A percentile compares a stretch with the other conserved stretches of the same genome.
These are phyloP conservation scores for Phytophthora rubi DNA, from an alignment of 352 stramenopile genomes.

Conservation along the genomic window DNA sequence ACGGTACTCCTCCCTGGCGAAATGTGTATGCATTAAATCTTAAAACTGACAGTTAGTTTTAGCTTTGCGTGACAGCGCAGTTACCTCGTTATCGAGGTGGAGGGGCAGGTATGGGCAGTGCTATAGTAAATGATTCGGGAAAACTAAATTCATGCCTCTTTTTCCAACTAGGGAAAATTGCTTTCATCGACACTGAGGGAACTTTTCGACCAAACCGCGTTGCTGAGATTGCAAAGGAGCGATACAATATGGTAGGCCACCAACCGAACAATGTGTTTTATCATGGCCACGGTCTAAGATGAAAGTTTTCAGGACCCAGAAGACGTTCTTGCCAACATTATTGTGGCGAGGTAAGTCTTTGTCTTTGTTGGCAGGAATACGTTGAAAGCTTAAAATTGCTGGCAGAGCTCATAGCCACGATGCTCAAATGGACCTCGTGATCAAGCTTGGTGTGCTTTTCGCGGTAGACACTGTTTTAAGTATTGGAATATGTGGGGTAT, in stretches of 20 bases:
- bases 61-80: conserved; percentile 86
- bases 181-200: conserved; percentile 92
- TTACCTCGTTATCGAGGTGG: conserved; percentile 85
- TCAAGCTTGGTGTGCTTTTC: conserved; percentile 73
- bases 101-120: conserved; percentile 59
- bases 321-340: conserved; percentile 95
- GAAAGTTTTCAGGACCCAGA: conserved; percentile 54
- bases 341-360: conserved; percentile 76
- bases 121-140: neutral
- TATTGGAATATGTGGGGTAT: neutral
- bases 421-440: conserved; percentile 89
- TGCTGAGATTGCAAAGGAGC: conserved; percentile 83
- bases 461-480: conserved; percentile 51
- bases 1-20: conserved; percentile 55
- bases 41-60: neutral
- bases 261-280: neutral
- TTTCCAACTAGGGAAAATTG: conserved; percentile 69
- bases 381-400: conserved; percentile 6
- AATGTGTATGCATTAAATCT: neutral
- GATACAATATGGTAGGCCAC: conserved; percentile 70
- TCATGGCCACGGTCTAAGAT: neutral
- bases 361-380: neutral
- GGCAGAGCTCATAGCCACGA: conserved; percentile 87
- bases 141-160: conserved; percentile 4
- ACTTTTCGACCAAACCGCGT: conserved; percentile 91